These are phyloP conservation scores for Vitis hybrid DNA, from an alignment of 177 flowering plant genomes.

Conservation along the genomic window DNA sequence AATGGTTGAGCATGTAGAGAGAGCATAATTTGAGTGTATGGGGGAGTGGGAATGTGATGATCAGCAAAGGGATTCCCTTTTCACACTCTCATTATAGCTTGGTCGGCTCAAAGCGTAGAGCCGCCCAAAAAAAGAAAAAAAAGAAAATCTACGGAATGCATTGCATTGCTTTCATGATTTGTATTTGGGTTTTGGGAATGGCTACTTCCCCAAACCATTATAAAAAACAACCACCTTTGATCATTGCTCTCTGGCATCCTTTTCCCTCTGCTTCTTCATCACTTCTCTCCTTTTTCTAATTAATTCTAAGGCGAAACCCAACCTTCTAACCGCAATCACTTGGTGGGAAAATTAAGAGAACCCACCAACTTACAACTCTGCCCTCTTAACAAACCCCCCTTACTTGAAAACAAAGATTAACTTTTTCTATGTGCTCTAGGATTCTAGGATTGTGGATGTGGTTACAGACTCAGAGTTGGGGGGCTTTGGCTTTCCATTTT, in stretches of 20 bases:
- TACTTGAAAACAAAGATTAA: slow-evolving; percentile 18
- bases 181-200: slow-evolving; percentile 2
- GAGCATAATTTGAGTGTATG: slow-evolving; percentile 7
- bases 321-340: slow-evolving; percentile 12
- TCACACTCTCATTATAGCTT: slow-evolving; percentile 11
- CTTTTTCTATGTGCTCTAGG: neutral
- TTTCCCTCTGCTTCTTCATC: neutral
- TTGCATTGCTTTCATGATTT: slow-evolving; percentile 22
- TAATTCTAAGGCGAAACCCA: neutral
- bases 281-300: neutral
- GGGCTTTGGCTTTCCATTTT: slow-evolving; percentile 14
- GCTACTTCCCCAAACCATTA: slow-evolving; percentile 8
- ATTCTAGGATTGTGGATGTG: neutral
- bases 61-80: slow-evolving; percentile 4
- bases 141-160: neutral
- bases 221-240: neutral
- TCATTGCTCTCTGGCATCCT: neutral
- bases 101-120: slow-evolving; percentile 13
- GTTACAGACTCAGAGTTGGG: slow-evolving; percentile 1
- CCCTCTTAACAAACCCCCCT: slow-evolving; percentile 16
- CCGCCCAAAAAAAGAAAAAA: slow-evolving; percentile 6
- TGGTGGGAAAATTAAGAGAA: neutral
- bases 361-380: slow-evolving; percentile 9
- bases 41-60: slow-evolving; percentile 14
- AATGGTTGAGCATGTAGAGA: slow-evolving; percentile 5